A percentile compares a stretch with the other conserved stretches of the same genome.
phyloP scores from a whole-genome alignment of 805 yeast species.

The Candida methanosorbosa region DNA sequence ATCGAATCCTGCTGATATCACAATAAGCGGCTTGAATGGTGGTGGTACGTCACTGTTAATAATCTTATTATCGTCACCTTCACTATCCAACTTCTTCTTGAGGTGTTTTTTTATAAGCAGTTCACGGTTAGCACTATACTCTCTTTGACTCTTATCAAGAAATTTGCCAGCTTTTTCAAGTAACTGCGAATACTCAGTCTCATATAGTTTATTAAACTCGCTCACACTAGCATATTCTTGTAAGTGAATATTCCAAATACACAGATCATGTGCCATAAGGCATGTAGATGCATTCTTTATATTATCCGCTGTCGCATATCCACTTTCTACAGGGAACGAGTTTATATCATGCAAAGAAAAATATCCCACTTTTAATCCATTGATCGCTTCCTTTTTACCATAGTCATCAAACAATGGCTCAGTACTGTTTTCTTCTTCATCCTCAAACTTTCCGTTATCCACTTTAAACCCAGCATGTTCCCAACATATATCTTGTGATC shows the following conservation, averaged over 20 bases:
- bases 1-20: slow-evolving; percentile 84
- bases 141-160: slow-evolving; percentile 38
- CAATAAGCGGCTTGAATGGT: slow-evolving; percentile 47
- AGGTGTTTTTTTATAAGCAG: slow-evolving; percentile 1
- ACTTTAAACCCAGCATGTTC: slow-evolving; percentile 57
- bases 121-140: slow-evolving; percentile 24
- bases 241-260: slow-evolving; percentile 79
- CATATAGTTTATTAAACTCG: slow-evolving; percentile 58
- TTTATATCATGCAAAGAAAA: slow-evolving; percentile 80
- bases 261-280: slow-evolving; percentile 65
- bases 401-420: slow-evolving; percentile 44
- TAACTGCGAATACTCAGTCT: slow-evolving; percentile 48
- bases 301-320: slow-evolving; percentile 63
- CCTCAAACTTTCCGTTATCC: slow-evolving; percentile 31
- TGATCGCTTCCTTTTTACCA: slow-evolving; percentile 33
- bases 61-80: slow-evolving; percentile 20
- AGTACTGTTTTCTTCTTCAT: slow-evolving; percentile 20
- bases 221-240: slow-evolving; percentile 54
- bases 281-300: slow-evolving; percentile 74
- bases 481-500: slow-evolving; percentile 83
- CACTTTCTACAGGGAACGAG: slow-evolving; percentile 77
- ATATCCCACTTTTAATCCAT: slow-evolving; percentile 62
- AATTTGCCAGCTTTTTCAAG: slow-evolving; percentile 62
- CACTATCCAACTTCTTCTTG: neutral
- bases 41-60: slow-evolving; percentile 19